phyloP scores from a whole-genome alignment of 345 rosid species.

The Citrus australasica region DNA sequence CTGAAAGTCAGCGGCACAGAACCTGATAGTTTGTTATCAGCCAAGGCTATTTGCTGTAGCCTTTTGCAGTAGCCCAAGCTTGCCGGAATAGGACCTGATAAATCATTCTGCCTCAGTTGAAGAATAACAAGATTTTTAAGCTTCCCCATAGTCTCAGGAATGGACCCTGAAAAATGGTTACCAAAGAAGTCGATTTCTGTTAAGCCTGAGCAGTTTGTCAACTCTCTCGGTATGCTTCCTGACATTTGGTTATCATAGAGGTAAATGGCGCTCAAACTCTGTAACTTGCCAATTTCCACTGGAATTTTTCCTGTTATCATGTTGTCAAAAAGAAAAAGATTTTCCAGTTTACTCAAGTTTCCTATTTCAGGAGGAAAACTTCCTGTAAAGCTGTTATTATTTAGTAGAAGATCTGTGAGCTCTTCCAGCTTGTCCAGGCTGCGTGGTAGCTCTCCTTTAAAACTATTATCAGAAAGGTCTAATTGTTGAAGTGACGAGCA shows the following conservation, averaged over 20 bases:
- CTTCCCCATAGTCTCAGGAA: conserved; percentile 69
- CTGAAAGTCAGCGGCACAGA: conserved; percentile 71
- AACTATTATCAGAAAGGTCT: conserved; percentile 57
- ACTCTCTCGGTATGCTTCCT: conserved; percentile 66
- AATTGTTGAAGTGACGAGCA: conserved; percentile 57
- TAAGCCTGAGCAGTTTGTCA: conserved; percentile 70
- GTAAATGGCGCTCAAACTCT: conserved; percentile 42
- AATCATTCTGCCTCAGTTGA: conserved; percentile 80
- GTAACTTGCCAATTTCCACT: conserved; percentile 54
- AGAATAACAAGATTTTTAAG: conserved; percentile 60
- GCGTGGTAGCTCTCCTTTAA: conserved; percentile 54
- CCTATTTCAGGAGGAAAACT: conserved; percentile 51
- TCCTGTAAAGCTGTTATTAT: conserved; percentile 53
- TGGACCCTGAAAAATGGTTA: conserved; percentile 63
- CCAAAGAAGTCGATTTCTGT: conserved; percentile 64
- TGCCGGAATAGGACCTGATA: conserved; percentile 74
- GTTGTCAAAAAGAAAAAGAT: conserved; percentile 57
- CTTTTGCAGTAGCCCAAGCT: conserved; percentile 72
- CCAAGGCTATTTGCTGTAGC: conserved; percentile 58
- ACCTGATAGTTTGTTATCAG: conserved; percentile 77
- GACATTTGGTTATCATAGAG: conserved; percentile 76
- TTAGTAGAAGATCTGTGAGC: conserved; percentile 41
- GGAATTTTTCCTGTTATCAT: conserved; percentile 65
- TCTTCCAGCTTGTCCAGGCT: conserved; percentile 48
- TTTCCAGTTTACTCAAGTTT: conserved; percentile 57